Evolutionary conservation across 371 early-diverging fungal genomes (phyloP).

Genomic region (Ecytonucleospora hepatopenaei): DNA sequence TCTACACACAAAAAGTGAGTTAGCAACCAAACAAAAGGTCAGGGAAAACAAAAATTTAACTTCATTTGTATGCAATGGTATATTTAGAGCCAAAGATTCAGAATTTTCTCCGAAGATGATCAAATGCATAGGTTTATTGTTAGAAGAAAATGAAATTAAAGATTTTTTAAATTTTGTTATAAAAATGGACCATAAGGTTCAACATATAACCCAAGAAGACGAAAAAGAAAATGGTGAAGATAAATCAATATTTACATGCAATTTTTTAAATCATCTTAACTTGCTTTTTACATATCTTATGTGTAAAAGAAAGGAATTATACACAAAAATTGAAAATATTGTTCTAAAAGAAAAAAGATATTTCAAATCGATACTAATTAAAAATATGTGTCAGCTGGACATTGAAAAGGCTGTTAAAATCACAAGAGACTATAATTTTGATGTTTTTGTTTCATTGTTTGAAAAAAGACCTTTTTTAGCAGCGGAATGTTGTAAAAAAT

Average conservation of each 20-base stretch:
- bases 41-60: neutral
- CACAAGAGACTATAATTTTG: conserved; percentile 17
- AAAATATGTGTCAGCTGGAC: conserved; percentile 1
- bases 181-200: neutral
- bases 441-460: conserved; percentile 3
- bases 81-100: neutral
- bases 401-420: neutral
- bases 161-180: neutral
- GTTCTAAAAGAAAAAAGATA: conserved; percentile 8
- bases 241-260: neutral
- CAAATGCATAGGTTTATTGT: neutral
- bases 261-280: neutral
- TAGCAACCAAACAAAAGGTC: neutral
- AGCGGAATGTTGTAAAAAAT: neutral
- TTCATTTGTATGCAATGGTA: neutral
- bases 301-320: neutral
- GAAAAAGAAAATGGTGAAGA: neutral
- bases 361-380: conserved; percentile 11
- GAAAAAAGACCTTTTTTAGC: conserved; percentile 5
- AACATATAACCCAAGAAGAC: too few relatives aligned
- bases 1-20: neutral
- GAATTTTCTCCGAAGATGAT: neutral
- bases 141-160: neutral
- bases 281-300: neutral
- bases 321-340: neutral